A percentile compares a stretch with the other conserved stretches of the same genome.
Conservation (phyloP, 2,329 filamentous ascomycete species). For the Colletotrichum liaoningense region DNA sequence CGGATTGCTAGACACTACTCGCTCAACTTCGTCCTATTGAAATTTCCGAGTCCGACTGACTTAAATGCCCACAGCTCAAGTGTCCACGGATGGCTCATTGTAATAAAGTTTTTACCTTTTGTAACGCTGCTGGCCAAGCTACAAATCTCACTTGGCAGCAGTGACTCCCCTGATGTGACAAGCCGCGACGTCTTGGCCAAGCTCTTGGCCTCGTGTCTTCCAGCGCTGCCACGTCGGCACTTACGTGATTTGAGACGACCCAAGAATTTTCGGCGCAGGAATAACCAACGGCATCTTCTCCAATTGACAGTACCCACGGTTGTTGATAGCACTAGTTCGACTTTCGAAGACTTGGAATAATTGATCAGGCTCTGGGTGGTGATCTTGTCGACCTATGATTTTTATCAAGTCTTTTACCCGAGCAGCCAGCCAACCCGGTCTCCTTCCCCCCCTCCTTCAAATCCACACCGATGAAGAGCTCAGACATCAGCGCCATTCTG, state of each 20-base stretch:
- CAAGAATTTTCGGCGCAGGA: neutral
- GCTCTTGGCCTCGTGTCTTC: neutral
- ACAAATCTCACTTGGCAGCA: neutral
- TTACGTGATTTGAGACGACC: neutral
- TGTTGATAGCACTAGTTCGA: neutral
- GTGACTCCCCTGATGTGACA: neutral
- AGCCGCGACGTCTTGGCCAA: slow-evolving; percentile 1
- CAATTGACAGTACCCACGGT: neutral
- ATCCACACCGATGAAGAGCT: too few species aligned
- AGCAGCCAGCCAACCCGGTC: too few species aligned
- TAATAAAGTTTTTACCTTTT: neutral
- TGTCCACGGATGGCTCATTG: too few species aligned
- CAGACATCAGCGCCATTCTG: too few species aligned
- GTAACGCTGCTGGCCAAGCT: neutral
- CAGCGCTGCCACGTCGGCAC: neutral
- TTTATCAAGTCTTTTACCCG: too few species aligned
- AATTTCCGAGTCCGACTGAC: too few species aligned
- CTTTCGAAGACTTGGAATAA: neutral
- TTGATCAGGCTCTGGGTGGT: neutral
- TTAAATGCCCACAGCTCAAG: too few species aligned
- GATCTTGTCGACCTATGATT: neutral
- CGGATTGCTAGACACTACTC: too few species aligned
- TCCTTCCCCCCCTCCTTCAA: neutral
- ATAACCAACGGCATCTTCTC: neutral
- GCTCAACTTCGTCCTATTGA: too few species aligned